Evolutionary conservation across 176 grass and related monocot genomes (phyloP).

Genomic region (Chrysopogon serrulatus): DNA sequence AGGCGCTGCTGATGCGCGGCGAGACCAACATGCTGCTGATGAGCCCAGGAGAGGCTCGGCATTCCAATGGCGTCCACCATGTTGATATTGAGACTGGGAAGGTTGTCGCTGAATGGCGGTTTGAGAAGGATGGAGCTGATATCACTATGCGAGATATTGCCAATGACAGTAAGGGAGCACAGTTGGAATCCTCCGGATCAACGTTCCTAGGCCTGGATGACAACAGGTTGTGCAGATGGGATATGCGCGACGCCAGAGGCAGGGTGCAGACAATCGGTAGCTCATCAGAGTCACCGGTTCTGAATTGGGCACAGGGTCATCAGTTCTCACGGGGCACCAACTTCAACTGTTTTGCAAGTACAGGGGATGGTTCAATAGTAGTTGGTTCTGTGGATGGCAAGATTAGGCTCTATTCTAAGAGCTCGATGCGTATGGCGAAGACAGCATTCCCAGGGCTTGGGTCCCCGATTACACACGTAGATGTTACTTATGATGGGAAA

Average conservation of each 20-base stretch:
- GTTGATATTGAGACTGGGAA: conserved; percentile 88
- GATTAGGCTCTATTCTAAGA: conserved; percentile 81
- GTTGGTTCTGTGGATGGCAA: conserved; percentile 86
- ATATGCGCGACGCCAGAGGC: conserved; percentile 75
- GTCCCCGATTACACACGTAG: conserved; percentile 72
- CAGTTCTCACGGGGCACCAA: conserved; percentile 90
- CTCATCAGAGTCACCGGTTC: conserved; percentile 57
- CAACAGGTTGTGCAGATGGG: conserved; percentile 87
- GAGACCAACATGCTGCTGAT: conserved; percentile 91
- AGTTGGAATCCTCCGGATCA: conserved; percentile 74
- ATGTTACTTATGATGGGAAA: conserved; percentile 92
- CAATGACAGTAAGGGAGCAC: conserved; percentile 75
- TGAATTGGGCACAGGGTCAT: conserved; percentile 84
- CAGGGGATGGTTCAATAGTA: conserved; percentile 83
- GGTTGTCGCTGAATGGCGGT: conserved; percentile 75
- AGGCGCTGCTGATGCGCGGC: conserved; percentile 70
- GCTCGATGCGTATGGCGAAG: conserved; percentile 93
- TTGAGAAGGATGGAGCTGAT: conserved; percentile 79
- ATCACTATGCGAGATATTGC: conserved; percentile 82
- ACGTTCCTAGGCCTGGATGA: conserved; percentile 90
- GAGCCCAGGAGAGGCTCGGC: conserved; percentile 53
- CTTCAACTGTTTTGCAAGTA: conserved; percentile 86
- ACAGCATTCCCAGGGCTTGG: conserved; percentile 87
- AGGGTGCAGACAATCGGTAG: conserved; percentile 72
- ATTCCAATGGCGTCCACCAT: conserved; percentile 59